Conservation (phyloP, 2,329 filamentous ascomycete species). For the Scedosporium apiospermum region DNA sequence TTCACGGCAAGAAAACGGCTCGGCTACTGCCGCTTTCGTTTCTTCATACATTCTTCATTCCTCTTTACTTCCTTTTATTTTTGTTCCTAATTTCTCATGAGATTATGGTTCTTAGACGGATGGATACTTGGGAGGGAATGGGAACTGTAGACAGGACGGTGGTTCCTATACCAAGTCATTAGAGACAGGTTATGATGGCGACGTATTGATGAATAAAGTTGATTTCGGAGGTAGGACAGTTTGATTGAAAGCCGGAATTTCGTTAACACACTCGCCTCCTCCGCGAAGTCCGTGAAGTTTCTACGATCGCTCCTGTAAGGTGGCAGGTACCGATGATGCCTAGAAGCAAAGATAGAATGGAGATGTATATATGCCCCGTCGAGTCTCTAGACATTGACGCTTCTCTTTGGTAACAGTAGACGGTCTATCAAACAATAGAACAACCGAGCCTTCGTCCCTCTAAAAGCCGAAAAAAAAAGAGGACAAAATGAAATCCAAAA, state of each 20-base stretch:
- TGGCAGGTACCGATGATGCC: no score
- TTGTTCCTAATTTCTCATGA: not conserved
- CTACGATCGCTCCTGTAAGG: not conserved
- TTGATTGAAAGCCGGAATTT: not conserved
- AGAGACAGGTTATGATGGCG: not conserved
- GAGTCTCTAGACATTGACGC: not conserved
- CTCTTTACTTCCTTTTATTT: constrained; percentile 1
- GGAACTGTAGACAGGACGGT: not conserved
- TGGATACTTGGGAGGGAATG: not conserved
- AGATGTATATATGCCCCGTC: not conserved
- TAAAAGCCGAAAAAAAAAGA: not conserved
- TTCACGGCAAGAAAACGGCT: not conserved
- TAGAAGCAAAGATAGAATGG: not conserved
- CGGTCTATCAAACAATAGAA: constrained; percentile 2
- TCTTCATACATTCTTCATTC: not conserved
- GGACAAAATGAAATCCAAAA: not conserved
- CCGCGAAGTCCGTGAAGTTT: no score
- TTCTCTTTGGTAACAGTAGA: not conserved
- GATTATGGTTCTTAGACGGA: constrained; percentile 5
- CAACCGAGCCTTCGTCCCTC: not conserved
- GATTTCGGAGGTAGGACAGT: not conserved
- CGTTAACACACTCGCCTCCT: no score
- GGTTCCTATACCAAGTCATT: not conserved
- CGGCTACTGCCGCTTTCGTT: not conserved
- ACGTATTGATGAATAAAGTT: not conserved